Evolutionary conservation across 805 yeast genomes (phyloP).

Genomic region (Starmerella bombicola): DNA sequence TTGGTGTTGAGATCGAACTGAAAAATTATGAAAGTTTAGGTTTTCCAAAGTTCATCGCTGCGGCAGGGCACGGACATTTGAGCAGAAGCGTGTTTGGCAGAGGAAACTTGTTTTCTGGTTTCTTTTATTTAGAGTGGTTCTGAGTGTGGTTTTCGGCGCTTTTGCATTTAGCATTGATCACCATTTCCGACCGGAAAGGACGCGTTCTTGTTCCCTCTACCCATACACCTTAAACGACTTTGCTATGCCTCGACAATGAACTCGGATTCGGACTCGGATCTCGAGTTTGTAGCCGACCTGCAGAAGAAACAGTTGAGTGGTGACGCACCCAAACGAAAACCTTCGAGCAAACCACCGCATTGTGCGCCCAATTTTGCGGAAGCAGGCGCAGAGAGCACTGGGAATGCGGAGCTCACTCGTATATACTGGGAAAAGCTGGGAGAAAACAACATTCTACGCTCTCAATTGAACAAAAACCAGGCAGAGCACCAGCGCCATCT

Average conservation of each 20-base stretch:
- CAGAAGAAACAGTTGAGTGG: constrained; percentile 3
- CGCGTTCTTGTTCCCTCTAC: too few species aligned
- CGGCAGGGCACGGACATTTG: too few species aligned
- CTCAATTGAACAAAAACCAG: constrained; percentile 38
- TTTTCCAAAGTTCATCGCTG: too few species aligned
- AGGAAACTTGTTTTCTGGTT: too few species aligned
- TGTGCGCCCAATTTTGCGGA: neutral
- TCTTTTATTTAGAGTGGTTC: too few species aligned
- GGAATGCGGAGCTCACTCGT: neutral
- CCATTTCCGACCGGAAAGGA: too few species aligned
- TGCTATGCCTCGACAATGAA: too few species aligned
- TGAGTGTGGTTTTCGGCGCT: too few species aligned
- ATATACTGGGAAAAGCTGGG: constrained; percentile 41
- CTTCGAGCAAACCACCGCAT: neutral
- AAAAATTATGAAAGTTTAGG: neutral
- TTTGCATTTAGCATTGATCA: too few species aligned
- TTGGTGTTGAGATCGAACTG: neutral
- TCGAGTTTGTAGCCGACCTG: constrained; percentile 11
- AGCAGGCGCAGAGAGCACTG: neutral
- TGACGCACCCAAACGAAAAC: neutral
- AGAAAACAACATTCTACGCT: constrained; percentile 65
- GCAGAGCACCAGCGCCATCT: constrained; percentile 24
- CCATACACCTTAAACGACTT: too few species aligned
- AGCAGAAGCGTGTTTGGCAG: too few species aligned
- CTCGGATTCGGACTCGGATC: constrained; percentile 14